These are phyloP conservation scores for apple (Malus domestica) DNA, from an alignment of 306 rosid species.

Conservation along the genomic window ASM211411v1 NC_041794.1:37140501-37141000, in stretches of 20 bases:
- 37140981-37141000: not conserved
- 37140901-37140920: not conserved
- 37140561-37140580: slow-evolving; percentile 70
- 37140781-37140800: slow-evolving; percentile 1
- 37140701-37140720: slow-evolving; percentile 79
- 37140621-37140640: slow-evolving; percentile 67
- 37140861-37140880: not conserved
- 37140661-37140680: slow-evolving; percentile 42
- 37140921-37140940: not conserved
- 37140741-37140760: slow-evolving; percentile 32
- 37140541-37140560: slow-evolving; percentile 73
- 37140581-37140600: slow-evolving; percentile 74
- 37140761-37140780: not conserved
- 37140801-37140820: not conserved
- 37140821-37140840: not conserved
- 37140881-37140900: not conserved
- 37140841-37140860: not conserved
- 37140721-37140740: slow-evolving; percentile 71
- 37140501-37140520: slow-evolving; percentile 82
- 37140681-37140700: slow-evolving; percentile 71
- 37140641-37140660: slow-evolving; percentile 55
- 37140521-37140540: slow-evolving; percentile 80
- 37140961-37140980: not conserved
- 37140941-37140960: not conserved
- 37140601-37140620: slow-evolving; percentile 85